These are phyloP conservation scores for Aspergillus sp. DNA, from an alignment of 2,329 filamentous ascomycete species.

Conservation along the genomic window DNA sequence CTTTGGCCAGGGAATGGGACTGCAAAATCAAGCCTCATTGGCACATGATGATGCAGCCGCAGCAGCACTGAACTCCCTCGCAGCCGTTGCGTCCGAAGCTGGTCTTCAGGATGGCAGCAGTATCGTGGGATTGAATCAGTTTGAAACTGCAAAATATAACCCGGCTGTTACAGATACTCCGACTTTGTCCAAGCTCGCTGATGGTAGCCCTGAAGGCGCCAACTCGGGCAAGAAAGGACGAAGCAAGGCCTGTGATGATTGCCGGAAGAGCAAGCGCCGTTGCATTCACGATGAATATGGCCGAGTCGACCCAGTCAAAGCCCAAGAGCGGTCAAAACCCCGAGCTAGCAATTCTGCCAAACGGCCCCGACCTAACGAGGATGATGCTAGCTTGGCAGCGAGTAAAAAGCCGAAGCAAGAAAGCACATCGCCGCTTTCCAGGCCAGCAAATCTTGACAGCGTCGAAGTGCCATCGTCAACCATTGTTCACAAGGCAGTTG, in stretches of 20 bases:
- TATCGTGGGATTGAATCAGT: slow-evolving; percentile 20
- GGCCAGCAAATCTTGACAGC: slow-evolving; percentile 15
- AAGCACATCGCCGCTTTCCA: slow-evolving; percentile 21
- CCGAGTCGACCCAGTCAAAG: slow-evolving; percentile 58
- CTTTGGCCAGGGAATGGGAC: slow-evolving; percentile 21
- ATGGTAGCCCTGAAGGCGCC: slow-evolving; percentile 27
- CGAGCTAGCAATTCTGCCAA: slow-evolving; percentile 52
- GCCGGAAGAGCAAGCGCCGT: slow-evolving; percentile 62
- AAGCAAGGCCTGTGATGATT: slow-evolving; percentile 60
- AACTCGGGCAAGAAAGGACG: slow-evolving; percentile 49
- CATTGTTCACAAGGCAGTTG: slow-evolving; percentile 10
- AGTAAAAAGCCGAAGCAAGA: slow-evolving; percentile 32
- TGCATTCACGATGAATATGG: slow-evolving; percentile 62
- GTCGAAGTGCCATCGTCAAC: slow-evolving; percentile 10
- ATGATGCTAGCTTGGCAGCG: slow-evolving; percentile 17
- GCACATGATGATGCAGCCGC: slow-evolving; percentile 35
- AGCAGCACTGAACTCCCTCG: slow-evolving; percentile 32
- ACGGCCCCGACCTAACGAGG: slow-evolving; percentile 43
- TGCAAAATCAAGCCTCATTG: slow-evolving; percentile 26
- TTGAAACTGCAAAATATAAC: slow-evolving; percentile 22
- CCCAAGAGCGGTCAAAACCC: slow-evolving; percentile 54
- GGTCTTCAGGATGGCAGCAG: slow-evolving; percentile 23
- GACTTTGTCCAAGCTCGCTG: slow-evolving; percentile 19
- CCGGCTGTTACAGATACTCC: slow-evolving; percentile 22
- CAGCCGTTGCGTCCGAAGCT: slow-evolving; percentile 32